A percentile compares a stretch with the other conserved stretches of the same genome.
Evolutionary conservation across 352 stramenopile species (phyloP).

Genomic region (Globisporangium canariense): DNA sequence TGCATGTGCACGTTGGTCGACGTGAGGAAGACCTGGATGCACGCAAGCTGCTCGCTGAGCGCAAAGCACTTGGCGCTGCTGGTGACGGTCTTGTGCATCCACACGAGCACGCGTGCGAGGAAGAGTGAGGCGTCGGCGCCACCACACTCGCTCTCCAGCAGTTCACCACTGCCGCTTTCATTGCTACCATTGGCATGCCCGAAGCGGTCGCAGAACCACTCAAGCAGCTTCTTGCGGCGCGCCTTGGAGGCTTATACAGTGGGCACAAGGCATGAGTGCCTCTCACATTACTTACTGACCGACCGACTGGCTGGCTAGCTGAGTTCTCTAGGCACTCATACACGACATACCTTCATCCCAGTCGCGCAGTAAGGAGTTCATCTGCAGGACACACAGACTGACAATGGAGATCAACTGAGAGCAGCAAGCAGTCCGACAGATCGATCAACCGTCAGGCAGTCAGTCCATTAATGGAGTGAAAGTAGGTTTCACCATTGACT

Average conservation of each 20-base stretch:
- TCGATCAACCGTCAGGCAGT: not conserved
- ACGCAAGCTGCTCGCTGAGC: constrained; percentile 46
- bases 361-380: constrained; percentile 48
- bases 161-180: constrained; percentile 1
- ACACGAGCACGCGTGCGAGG: constrained; percentile 56
- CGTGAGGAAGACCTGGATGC: constrained; percentile 46
- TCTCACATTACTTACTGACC: not conserved
- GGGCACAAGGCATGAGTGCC: not conserved
- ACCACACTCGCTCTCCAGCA: constrained; percentile 53
- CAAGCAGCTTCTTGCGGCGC: constrained; percentile 48
- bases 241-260: constrained; percentile 33
- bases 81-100: constrained; percentile 52
- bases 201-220: constrained; percentile 45
- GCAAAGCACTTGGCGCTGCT: constrained; percentile 17
- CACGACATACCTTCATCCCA: constrained; percentile 59
- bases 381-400: constrained; percentile 5
- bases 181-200: not conserved
- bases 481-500: constrained; percentile 3
- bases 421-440: not conserved
- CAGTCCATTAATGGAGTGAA: not conserved
- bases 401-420: not conserved
- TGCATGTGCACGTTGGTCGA: constrained; percentile 34
- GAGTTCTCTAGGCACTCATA: not conserved
- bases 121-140: constrained; percentile 37
- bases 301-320: not conserved